Base-by-base conservation (phyloP, 2,329 filamentous ascomycete species). In the Proliferodiscus dingleyae region DNA sequence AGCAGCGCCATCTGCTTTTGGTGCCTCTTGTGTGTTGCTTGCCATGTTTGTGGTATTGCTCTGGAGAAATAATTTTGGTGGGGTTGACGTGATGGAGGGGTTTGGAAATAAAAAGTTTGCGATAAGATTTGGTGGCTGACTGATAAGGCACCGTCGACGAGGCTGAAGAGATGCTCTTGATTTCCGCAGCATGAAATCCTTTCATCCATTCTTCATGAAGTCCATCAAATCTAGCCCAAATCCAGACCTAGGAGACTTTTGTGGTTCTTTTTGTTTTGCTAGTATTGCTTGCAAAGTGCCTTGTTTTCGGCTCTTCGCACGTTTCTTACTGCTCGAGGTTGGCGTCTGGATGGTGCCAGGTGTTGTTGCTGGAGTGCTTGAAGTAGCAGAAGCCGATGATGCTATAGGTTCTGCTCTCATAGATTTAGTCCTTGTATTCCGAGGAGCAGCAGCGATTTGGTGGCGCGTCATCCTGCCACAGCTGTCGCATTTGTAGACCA, bases 211-310 rank as follows among this genome's bases (percentile, higher is more conserved):
- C 47, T 64, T 67, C 65, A 68, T 68, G 42, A 70, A 63, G 52
- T 69, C 66, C 59, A 64, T 62, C 32, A 70, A 45, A 50, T 66
- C 61, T 5, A 68, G 54, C 11, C 63, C 64, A 49, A 58, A 61
- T 18, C 54, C 58, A 22, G 53, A 51, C 18, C 49, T 26, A 32
- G 37, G 45, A 9, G 32, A 29, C 16, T 22, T 24, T 24, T 54
- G 48, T 6, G 49, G 41, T 18, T 50, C 53, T 16, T 61, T 61
- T 13, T 56, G 54, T 28, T 55, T 61, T 32, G 59, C 57, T 68
- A 86, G 67, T 32, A 86, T 62, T 41, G 81, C 80, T 60, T 83
- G 78, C n/a, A 87, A 67, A 1, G 79, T 80, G 26, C 78, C 76
- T 19, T 59, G 53, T 63, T 84, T 86, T 49, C 80, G 71, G 50